A percentile compares a stretch with the other conserved stretches of the same genome.
These are phyloP conservation scores for Debaryomyces castellii DNA, from an alignment of 805 yeast genomes.

Conservation along the genomic window DNA sequence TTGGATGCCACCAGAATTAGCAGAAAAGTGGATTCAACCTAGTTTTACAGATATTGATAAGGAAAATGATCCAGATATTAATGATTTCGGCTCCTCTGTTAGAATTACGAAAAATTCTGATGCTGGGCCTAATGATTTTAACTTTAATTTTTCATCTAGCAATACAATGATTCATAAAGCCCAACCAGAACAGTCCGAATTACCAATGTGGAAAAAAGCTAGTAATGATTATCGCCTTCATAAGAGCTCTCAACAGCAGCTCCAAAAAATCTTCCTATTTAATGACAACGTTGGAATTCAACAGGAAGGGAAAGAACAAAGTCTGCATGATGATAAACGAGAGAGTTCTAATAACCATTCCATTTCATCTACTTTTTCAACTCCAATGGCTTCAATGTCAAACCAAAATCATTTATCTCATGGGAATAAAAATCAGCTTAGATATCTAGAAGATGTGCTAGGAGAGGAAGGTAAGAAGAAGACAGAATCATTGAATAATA, in stretches of 20 bases:
- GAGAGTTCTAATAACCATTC: constrained; percentile 15
- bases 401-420: constrained; percentile 12
- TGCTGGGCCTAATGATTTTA: constrained; percentile 7
- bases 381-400: constrained; percentile 32
- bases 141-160: constrained; percentile 17
- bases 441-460: constrained; percentile 20
- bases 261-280: constrained; percentile 31
- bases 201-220: constrained; percentile 38
- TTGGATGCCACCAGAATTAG: constrained; percentile 44
- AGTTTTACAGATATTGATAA: constrained; percentile 1
- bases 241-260: constrained; percentile 22
- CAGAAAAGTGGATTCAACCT: constrained; percentile 30
- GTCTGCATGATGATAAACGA: constrained; percentile 1
- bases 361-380: constrained; percentile 34
- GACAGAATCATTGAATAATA: constrained; percentile 7
- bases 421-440: constrained; percentile 10
- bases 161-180: constrained; percentile 36
- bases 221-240: constrained; percentile 26
- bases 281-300: constrained; percentile 11
- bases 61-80: constrained; percentile 3
- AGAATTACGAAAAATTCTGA: constrained; percentile 8
- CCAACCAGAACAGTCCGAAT: constrained; percentile 13
- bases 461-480: constrained; percentile 17
- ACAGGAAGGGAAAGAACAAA: constrained; percentile 5
- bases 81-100: constrained; percentile 21